Evolutionary conservation across 2,329 filamentous ascomycete genomes (phyloP), one percentile per base, ranked within the genome.

Genomic region (Penicillium concentricum): DNA sequence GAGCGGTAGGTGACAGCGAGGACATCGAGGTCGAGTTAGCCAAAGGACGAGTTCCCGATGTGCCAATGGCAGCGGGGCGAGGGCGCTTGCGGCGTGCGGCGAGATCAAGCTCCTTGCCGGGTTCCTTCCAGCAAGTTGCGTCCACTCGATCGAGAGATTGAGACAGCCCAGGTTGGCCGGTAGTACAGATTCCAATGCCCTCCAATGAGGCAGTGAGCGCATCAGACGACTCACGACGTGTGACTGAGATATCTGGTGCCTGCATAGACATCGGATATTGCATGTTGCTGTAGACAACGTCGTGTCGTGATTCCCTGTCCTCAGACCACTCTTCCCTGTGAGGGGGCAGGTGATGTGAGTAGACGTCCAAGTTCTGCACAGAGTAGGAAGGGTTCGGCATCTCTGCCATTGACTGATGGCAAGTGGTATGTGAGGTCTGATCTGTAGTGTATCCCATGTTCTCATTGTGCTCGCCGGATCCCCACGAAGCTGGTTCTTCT

Each of bases 61-160:
- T 79, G 32, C 76, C 77, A 59, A 80, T 75, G 46, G 77, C 75
- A 51, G 78, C 76, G 34, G 78, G 78, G 48, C 78, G 68, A 15
- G 78, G 78, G 35, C 76, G 72, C 61, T 79, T 79, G 54, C 78
- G 71, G 45, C 78, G 72, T 7, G 76, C 76, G 32, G 78, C 78
- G 60, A 80, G 69, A 57, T 79, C 77, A 45, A 78, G 67, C 59
- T 77, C 72, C 54, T 76, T 77, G 41, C 74, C 71, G 32, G 71
- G 59, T 44, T 71, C 69, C 53, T 71, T 72, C 72, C 72, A 75
- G 15, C 67, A 67, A 22, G 63, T 51, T 22, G 59, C 61, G 20
- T 69, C 69, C 4, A 61, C 61, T 38, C 63, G 64, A 32, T 63
- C 67, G 9, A 63, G 57, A 46, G 74, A 61, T 35, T 69, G 69